Evolutionary conservation across 805 yeast species (phyloP), one percentile per base, ranked within the genome.

Genomic region (Lachancea lanzarotensis): DNA sequence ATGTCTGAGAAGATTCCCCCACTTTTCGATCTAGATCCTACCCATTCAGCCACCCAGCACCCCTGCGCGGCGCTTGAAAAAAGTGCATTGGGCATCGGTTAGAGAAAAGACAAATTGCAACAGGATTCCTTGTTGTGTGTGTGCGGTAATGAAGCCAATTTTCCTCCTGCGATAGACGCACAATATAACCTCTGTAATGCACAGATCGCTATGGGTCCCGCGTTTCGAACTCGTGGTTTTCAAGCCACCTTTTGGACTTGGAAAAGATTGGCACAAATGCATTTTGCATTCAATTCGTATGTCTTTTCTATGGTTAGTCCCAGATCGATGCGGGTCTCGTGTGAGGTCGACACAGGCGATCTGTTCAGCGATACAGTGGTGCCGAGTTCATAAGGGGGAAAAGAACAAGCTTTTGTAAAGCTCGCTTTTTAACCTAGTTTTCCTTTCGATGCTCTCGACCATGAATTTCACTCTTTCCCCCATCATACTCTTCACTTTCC

Each of bases 301-400:
- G 37, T 16, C 34, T 20, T 18, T 34, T 29, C 27, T 39, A 41
- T 41, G 20, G 39, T 35, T 41, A 41, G 39, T 41, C 44, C 44
- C 44, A 35, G 44, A 41, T 22, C 19, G n/a, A 17, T 26, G 16
- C 29, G 16, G 17, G 18, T 19, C 10, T 26, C 39, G 13, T 17
- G 39, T 27, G 35, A 22, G 36, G 43, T 32, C 37, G 43, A 31
- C 43, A 40, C 43, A 15, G 3, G 16, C 31, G 22, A 13, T 33
- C 5, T 13, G 19, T 12, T 35, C 11, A 18, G 3, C 15, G 32
- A 6, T 17, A 17, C 15, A 36, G 17, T 16, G 35, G 27, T 18
- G 42, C 27, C 11, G 15, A 10, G 12, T 25, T 15, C 11, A 6
- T 7, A 3, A 18, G 38, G 31, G 11, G 31, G 11, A 29, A 29